Evolutionary conservation across 306 rosid species (phyloP).

Genomic region (Potentilla sterilis): DNA sequence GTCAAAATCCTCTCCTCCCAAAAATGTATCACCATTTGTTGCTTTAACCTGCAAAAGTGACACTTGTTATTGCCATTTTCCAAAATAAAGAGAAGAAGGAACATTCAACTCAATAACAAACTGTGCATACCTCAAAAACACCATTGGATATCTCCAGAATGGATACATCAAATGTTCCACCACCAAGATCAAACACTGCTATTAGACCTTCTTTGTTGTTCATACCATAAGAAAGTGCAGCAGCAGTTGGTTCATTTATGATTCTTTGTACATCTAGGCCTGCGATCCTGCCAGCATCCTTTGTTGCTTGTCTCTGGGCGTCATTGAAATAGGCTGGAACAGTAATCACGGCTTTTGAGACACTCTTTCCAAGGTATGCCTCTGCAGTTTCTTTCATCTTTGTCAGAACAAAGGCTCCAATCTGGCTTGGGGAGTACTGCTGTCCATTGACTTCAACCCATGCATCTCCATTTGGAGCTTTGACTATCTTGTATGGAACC

Average conservation of each 20-base stretch:
- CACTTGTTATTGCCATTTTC: background rate
- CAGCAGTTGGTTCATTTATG: constrained; percentile 95
- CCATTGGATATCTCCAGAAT: constrained; percentile 92
- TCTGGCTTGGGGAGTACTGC: constrained; percentile 85
- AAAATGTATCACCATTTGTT: constrained; percentile 90
- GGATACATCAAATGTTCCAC: constrained; percentile 97
- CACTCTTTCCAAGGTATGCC: constrained; percentile 78
- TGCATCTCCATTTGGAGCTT: constrained; percentile 93
- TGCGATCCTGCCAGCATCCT: constrained; percentile 92
- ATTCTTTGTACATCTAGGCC: constrained; percentile 95
- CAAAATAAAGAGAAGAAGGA: background rate
- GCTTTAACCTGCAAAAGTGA: constrained; percentile 68
- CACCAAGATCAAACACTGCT: constrained; percentile 96
- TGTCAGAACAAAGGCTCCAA: constrained; percentile 81
- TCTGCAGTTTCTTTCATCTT: constrained; percentile 97
- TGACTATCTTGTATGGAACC: constrained; percentile 91
- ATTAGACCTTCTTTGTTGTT: constrained; percentile 91
- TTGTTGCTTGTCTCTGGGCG: constrained; percentile 91
- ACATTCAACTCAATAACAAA: background rate
- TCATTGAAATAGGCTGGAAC: constrained; percentile 94
- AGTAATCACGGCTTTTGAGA: constrained; percentile 79
- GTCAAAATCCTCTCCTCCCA: constrained; percentile 97
- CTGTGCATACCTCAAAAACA: constrained; percentile 71
- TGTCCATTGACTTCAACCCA: constrained; percentile 98
- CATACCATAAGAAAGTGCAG: constrained; percentile 97